Conservation (phyloP, 2,329 filamentous ascomycete species). For the Aureobasidium sp. region DNA sequence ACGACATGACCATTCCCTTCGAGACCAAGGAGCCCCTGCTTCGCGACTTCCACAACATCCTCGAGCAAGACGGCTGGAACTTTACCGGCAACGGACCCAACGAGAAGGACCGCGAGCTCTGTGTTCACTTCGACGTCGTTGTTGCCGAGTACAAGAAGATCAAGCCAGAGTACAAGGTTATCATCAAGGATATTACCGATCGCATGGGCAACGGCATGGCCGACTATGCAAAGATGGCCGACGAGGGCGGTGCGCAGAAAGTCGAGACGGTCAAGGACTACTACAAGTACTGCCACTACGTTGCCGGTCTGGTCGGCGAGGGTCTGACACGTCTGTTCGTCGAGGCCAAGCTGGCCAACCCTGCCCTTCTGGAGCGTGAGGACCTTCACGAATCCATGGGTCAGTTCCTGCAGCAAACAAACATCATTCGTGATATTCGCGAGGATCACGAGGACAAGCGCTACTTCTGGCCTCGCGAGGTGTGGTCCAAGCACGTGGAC, state of each 20-base stretch:
- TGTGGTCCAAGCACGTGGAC: slow-evolving; percentile 93
- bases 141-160: slow-evolving; percentile 80
- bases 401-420: slow-evolving; percentile 94
- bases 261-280: slow-evolving; percentile 83
- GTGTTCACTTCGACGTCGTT: slow-evolving; percentile 87
- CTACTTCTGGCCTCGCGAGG: slow-evolving; percentile 90
- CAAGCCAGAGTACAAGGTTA: slow-evolving; percentile 73
- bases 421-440: slow-evolving; percentile 92
- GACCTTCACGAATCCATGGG: slow-evolving; percentile 92
- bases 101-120: slow-evolving; percentile 88
- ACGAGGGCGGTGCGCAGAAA: slow-evolving; percentile 56
- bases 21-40: slow-evolving; percentile 79
- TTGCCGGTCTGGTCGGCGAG: slow-evolving; percentile 96
- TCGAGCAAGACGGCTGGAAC: slow-evolving; percentile 83
- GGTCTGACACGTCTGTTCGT: slow-evolving; percentile 88
- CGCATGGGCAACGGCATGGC: slow-evolving; percentile 99
- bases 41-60: slow-evolving; percentile 69
- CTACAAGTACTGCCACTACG: slow-evolving; percentile 95
- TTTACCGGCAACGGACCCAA: slow-evolving; percentile 78
- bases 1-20: slow-evolving; percentile 88
- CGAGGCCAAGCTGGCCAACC: slow-evolving; percentile 77
- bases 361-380: slow-evolving; percentile 68
- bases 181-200: slow-evolving; percentile 86
- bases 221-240: slow-evolving; percentile 77
- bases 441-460: slow-evolving; percentile 85